phyloP scores from a whole-genome alignment of 768 basidiomycete species.

The Kwoniella bestiolae region DNA sequence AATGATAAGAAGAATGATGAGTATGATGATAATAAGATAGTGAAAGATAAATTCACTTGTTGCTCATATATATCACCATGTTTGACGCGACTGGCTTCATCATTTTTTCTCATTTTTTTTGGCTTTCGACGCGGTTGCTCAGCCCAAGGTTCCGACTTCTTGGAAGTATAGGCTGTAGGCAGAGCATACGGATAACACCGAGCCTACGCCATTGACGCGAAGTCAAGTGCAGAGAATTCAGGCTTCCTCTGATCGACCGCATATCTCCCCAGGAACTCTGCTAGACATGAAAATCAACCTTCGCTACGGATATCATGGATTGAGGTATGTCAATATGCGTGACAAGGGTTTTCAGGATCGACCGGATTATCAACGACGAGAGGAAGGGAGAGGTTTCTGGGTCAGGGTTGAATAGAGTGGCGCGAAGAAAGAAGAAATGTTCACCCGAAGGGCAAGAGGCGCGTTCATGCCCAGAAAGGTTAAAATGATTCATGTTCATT shows the following conservation, averaged over 20 bases:
- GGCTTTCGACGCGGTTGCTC: not conserved
- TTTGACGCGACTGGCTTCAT: slow-evolving; percentile 11
- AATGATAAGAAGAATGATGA: not conserved
- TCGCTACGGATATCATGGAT: not conserved
- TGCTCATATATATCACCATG: not conserved
- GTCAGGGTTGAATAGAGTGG: not conserved
- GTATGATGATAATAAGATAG: not conserved
- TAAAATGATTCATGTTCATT: not conserved
- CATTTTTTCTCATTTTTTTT: not conserved
- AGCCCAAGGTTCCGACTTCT: not conserved
- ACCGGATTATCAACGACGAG: not conserved
- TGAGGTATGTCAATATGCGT: slow-evolving; percentile 1
- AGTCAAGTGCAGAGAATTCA: not conserved
- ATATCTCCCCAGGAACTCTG: slow-evolving; percentile 4
- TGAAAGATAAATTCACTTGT: not conserved
- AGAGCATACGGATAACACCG: slow-evolving; percentile 1
- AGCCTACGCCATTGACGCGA: slow-evolving; percentile 7
- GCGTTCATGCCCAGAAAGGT: slow-evolving; percentile 6
- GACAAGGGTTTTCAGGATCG: not conserved
- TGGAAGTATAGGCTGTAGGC: no score
- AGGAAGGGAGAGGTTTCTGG: not conserved
- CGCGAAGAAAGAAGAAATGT: slow-evolving; percentile 3
- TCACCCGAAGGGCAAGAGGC: slow-evolving; percentile 25
- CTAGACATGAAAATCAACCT: not conserved
- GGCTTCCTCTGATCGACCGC: slow-evolving; percentile 1